These are phyloP conservation scores for Venturiaceae sp. DNA, from an alignment of 2,329 filamentous ascomycete genomes.

Conservation along the genomic window DNA sequence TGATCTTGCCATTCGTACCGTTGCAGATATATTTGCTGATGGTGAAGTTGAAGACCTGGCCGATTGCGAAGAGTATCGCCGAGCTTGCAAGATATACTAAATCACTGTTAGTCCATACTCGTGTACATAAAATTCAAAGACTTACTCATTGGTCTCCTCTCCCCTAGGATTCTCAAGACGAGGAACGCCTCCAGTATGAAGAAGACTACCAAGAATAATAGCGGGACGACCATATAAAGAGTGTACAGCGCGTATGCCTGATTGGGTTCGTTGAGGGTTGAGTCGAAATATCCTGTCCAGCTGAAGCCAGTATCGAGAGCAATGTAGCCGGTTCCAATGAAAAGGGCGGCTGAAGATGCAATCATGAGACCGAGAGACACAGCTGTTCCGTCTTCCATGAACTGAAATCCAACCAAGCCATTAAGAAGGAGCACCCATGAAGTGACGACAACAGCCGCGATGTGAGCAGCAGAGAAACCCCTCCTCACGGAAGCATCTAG, in stretches of 20 bases:
- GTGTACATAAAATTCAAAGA: conserved; percentile 16
- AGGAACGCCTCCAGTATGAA: conserved; percentile 75
- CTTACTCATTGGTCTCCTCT: conserved; percentile 78
- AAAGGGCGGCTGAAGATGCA: conserved; percentile 59
- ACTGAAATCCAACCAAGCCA: conserved; percentile 82
- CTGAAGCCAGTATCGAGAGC: conserved; percentile 83
- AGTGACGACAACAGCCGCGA: conserved; percentile 80
- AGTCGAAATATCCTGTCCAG: conserved; percentile 72
- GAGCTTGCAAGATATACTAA: conserved; percentile 65
- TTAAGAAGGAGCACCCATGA: conserved; percentile 90
- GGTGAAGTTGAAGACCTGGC: conserved; percentile 93
- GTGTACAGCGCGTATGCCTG: conserved; percentile 84
- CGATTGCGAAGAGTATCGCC: conserved; percentile 74
- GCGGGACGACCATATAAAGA: conserved; percentile 79
- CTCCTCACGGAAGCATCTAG: conserved; percentile 60
- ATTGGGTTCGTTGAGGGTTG: conserved; percentile 37
- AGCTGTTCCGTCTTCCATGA: conserved; percentile 86
- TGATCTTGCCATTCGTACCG: conserved; percentile 74
- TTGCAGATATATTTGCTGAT: conserved; percentile 85
- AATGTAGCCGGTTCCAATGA: conserved; percentile 91
- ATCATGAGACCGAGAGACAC: conserved; percentile 69
- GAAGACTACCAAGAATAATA: conserved; percentile 82
- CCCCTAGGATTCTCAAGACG: conserved; percentile 77
- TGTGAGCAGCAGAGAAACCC: conserved; percentile 82
- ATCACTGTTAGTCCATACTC: neutral